Conservation (phyloP, 495 filamentous ascomycete species). For the Coniosporium apollinis region DNA sequence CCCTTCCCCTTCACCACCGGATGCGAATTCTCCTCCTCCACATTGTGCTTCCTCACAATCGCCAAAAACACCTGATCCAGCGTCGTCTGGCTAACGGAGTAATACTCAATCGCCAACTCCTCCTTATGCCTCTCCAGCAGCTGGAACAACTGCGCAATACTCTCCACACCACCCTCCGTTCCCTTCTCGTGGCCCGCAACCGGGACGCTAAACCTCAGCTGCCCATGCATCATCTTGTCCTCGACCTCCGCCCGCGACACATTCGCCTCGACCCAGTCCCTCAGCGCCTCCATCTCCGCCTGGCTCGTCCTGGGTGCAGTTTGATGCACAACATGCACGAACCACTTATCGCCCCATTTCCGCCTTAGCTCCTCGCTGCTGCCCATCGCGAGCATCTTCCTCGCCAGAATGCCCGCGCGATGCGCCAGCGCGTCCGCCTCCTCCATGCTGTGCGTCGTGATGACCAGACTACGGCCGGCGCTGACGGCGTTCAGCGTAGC, state of each 20-base stretch:
- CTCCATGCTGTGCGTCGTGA: constrained; percentile 60
- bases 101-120: constrained; percentile 55
- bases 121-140: constrained; percentile 51
- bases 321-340: constrained; percentile 57
- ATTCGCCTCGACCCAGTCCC: constrained; percentile 38
- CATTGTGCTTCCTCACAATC: constrained; percentile 60
- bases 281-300: constrained; percentile 45
- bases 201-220: constrained; percentile 62
- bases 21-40: constrained; percentile 68
- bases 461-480: constrained; percentile 37
- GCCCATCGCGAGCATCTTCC: constrained; percentile 53
- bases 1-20: too few relatives aligned
- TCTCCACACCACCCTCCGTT: constrained; percentile 9
- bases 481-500: constrained; percentile 41
- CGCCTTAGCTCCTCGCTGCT: constrained; percentile 39
- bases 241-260: constrained; percentile 48
- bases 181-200: background rate
- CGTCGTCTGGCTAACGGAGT: constrained; percentile 63
- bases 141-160: constrained; percentile 49
- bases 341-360: constrained; percentile 42
- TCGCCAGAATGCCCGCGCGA: constrained; percentile 55
- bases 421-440: constrained; percentile 59
- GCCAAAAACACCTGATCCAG: constrained; percentile 77
- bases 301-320: constrained; percentile 51
- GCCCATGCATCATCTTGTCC: constrained; percentile 61